These are phyloP conservation scores for Babesia gibsoni DNA, from an alignment of 169 alveolate species.

Conservation along the genomic window DNA sequence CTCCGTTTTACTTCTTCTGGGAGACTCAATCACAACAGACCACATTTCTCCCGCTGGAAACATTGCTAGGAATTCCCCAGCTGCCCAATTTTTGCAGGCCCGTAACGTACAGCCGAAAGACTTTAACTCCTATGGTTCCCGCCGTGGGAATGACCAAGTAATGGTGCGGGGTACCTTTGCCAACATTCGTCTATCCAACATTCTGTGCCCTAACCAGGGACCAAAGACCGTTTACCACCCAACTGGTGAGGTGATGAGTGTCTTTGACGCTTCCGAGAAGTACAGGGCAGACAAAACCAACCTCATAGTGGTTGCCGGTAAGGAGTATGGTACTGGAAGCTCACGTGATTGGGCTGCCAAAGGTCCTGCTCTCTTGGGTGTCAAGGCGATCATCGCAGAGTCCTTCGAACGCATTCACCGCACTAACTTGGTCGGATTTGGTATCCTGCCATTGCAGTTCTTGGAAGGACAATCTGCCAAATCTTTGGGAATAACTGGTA, in stretches of 20 bases:
- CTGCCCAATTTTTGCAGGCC: constrained; percentile 83
- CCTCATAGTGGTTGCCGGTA: constrained; percentile 87
- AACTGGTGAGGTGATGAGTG: constrained; percentile 81
- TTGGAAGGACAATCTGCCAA: constrained; percentile 85
- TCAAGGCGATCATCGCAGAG: constrained; percentile 92
- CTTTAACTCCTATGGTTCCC: constrained; percentile 94
- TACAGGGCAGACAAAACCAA: constrained; percentile 64
- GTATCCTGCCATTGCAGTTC: constrained; percentile 92
- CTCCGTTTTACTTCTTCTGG: constrained; percentile 76
- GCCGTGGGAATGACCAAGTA: constrained; percentile 96
- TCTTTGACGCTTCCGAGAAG: constrained; percentile 89
- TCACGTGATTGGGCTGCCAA: constrained; percentile 99
- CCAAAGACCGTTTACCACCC: constrained; percentile 91
- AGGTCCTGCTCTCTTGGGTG: constrained; percentile 92
- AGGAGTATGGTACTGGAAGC: constrained; percentile 95
- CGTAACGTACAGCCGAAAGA: constrained; percentile 86
- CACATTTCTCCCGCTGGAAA: constrained; percentile 98
- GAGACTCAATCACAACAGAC: constrained; percentile 96
- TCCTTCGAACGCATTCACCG: constrained; percentile 95
- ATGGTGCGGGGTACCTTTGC: constrained; percentile 98
- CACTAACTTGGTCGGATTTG: constrained; percentile 94
- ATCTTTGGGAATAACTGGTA: constrained; percentile 87
- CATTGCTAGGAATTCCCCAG: constrained; percentile 92
- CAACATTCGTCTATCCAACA: constrained; percentile 91
- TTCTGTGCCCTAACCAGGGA: constrained; percentile 88